Percentiles rank a stretch among this genome's conserved stretches.
phyloP scores from a whole-genome alignment of 176 grass and related monocot genomes.

The Oryza nivara region DNA sequence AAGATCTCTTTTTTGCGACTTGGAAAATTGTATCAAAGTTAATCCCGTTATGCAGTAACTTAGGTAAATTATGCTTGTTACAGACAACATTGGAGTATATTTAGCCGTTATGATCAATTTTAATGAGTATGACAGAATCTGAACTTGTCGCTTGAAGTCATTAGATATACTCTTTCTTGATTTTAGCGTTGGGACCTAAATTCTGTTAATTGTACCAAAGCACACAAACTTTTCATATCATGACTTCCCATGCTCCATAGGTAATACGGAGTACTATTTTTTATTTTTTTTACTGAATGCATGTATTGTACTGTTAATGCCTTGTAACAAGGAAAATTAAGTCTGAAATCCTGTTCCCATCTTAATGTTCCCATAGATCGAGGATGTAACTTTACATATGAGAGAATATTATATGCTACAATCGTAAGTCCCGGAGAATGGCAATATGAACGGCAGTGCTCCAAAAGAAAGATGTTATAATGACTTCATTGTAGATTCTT shows the following conservation, averaged over 20 bases:
- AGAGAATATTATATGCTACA: neutral
- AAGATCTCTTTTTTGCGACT: neutral
- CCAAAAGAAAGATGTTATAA: neutral
- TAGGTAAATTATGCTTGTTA: neutral
- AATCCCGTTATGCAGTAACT: constrained; percentile 14
- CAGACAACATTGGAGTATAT: neutral
- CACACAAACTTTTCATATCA: neutral
- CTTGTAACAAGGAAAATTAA: neutral
- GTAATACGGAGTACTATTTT: neutral
- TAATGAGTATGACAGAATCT: neutral
- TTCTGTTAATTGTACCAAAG: neutral
- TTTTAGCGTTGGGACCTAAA: neutral
- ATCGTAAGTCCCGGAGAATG: neutral
- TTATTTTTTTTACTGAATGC: neutral
- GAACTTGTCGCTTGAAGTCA: neutral
- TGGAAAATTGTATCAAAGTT: neutral
- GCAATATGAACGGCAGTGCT: neutral
- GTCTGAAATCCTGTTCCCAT: neutral
- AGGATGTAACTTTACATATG: neutral
- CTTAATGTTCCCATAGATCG: neutral
- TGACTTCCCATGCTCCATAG: neutral
- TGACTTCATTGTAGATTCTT: neutral
- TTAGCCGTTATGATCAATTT: neutral
- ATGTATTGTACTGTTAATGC: neutral
- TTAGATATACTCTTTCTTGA: neutral